phyloP scores from a whole-genome alignment of 306 rosid species.

The Spatholobus suberectus region DNA sequence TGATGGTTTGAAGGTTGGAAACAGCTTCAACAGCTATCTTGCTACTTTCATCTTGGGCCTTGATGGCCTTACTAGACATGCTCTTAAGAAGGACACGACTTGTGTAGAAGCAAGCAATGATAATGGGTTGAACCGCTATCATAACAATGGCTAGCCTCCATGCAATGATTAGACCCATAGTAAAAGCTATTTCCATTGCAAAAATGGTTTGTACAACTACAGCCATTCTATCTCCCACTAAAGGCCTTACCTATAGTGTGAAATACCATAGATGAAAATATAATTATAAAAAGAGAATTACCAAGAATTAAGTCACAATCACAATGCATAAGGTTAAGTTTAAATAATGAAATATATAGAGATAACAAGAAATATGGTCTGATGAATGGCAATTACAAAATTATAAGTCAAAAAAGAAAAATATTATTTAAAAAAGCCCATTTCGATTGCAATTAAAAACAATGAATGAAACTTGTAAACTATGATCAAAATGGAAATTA shows the following conservation, averaged over 20 bases:
- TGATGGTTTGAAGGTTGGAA: constrained; percentile 75
- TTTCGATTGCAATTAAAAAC: background rate
- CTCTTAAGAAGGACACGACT: constrained; percentile 70
- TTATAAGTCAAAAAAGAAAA: too few species aligned
- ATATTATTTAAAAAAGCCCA: background rate
- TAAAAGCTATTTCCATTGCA: constrained; percentile 73
- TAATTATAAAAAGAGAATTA: background rate
- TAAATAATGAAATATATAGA: background rate
- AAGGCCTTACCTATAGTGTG: constrained; percentile 70
- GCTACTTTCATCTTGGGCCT: constrained; percentile 76
- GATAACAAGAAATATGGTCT: too few species aligned
- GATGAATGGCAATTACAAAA: background rate
- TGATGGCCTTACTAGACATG: constrained; percentile 67
- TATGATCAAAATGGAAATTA: too few species aligned
- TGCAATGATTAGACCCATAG: constrained; percentile 79
- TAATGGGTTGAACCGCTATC: constrained; percentile 80
- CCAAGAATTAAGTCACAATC: background rate
- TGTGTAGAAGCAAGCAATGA: constrained; percentile 71
- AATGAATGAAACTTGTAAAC: too few species aligned
- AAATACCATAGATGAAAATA: background rate
- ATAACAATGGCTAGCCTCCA: constrained; percentile 85
- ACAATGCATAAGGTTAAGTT: background rate
- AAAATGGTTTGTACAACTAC: constrained; percentile 77
- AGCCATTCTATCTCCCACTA: constrained; percentile 87
- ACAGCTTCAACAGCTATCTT: constrained; percentile 95